Base-by-base conservation (phyloP, 192 early-diverging fungal genomes). In the Coemansia javaensis region DNA sequence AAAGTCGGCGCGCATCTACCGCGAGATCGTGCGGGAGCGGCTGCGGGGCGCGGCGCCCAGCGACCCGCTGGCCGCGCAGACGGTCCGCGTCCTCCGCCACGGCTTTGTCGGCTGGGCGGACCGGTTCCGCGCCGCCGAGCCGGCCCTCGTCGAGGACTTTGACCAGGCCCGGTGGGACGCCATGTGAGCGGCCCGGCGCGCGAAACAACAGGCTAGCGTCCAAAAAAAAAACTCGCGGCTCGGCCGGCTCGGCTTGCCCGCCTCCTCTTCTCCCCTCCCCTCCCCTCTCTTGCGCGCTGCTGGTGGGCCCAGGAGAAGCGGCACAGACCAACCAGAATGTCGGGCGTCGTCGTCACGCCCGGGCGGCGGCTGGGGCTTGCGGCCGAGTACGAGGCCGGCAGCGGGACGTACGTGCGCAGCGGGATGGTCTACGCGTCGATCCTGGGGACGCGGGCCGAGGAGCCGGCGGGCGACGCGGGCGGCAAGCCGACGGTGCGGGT, bases 351-450 rank as follows among this genome's bases (percentile, higher is more conserved):
- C 10, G 85, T 88, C 15, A 85, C 82, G 2, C 90, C 90, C 4
- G 90, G 90, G n/a, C 82, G 85, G 24, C 79, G 85, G 17, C 72
- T 92, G 6, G 87, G 90, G 1, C 77, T 79, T 38, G 65, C 79
- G 10, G 73, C 79, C 45, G 87, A 89, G 42, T 85, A 80, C 47
- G 68, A 50, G 13, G 68, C 84, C 3, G 88, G 88, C 22, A 20
- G 72, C 13, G 88, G 88, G 11, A 88, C 85, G 24, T 91, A 88
- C 57, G 67, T 74, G 7, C 77, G 81, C 14, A 82, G 82, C 34
- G 84, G 82, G 21, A 72, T 81, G 33, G 60, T 91, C 28, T 90
- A 88, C 59, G 75, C 87, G 5, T 77, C 77, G 5, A 54, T 78
- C 17, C 41, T 77, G 7, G 80, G 80, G 9, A 56, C 56, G 14